Evolutionary conservation across 1,139 yeast species (phyloP).

Genomic region (Lodderomyces pseudojiufengensis): DNA sequence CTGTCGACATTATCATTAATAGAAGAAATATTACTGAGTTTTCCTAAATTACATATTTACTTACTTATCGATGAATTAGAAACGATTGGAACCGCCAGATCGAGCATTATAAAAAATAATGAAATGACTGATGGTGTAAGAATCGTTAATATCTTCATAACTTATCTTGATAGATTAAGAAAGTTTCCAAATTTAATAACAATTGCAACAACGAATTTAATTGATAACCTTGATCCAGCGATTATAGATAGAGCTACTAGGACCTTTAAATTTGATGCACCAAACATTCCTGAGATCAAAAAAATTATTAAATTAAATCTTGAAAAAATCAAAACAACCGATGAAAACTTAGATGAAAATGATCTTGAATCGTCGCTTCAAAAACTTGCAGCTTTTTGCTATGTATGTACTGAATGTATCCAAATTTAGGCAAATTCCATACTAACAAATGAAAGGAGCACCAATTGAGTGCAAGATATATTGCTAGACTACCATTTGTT

Average conservation of each 20-base stretch:
- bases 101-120: slow-evolving; percentile 21
- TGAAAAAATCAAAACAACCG: not conserved
- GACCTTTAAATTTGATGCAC: slow-evolving; percentile 23
- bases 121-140: slow-evolving; percentile 20
- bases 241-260: slow-evolving; percentile 35
- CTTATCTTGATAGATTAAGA: slow-evolving; percentile 30
- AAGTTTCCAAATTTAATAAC: slow-evolving; percentile 23
- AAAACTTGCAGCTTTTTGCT: slow-evolving; percentile 7
- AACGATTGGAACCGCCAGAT: slow-evolving; percentile 34
- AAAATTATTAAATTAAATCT: not conserved
- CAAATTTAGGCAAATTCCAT: not conserved
- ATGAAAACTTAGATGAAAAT: not conserved
- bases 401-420: slow-evolving; percentile 4
- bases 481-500: slow-evolving; percentile 5
- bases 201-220: slow-evolving; percentile 32
- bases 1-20: slow-evolving; percentile 26
- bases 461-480: slow-evolving; percentile 6
- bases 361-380: slow-evolving; percentile 2
- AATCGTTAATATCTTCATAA: slow-evolving; percentile 35
- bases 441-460: slow-evolving; percentile 5
- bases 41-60: slow-evolving; percentile 18
- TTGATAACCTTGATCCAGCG: slow-evolving; percentile 24
- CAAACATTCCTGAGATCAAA: slow-evolving; percentile 17
- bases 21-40: slow-evolving; percentile 17
- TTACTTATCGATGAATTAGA: slow-evolving; percentile 38